Conservation (phyloP, 2,329 filamentous ascomycete species). For the Xylariales sp. region DNA sequence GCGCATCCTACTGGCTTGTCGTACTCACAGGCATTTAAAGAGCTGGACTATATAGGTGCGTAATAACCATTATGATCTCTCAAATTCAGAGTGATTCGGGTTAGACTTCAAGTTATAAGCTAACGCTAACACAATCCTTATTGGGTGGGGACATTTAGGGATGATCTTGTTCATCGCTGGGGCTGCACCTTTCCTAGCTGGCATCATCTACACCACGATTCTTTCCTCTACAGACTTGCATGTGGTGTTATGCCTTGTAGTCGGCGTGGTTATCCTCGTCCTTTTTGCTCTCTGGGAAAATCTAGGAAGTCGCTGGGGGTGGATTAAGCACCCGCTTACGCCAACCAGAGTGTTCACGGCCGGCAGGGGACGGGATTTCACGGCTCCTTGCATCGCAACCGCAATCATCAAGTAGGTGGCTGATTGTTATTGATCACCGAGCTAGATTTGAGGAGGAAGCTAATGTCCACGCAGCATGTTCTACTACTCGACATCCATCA, state of each 20-base stretch:
- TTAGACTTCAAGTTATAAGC: no score
- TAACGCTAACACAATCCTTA: no score
- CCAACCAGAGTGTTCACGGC: slow-evolving; percentile 40
- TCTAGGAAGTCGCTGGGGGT: slow-evolving; percentile 26
- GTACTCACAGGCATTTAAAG: slow-evolving; percentile 26
- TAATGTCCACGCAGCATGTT: slow-evolving; percentile 53
- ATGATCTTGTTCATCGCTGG: slow-evolving; percentile 30
- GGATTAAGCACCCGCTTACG: slow-evolving; percentile 34
- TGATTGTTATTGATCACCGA: no score
- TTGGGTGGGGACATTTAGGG: no score
- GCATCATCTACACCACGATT: slow-evolving; percentile 33
- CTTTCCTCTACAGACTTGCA: slow-evolving; percentile 28
- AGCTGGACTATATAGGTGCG: slow-evolving; percentile 34
- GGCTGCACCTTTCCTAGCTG: slow-evolving; percentile 30
- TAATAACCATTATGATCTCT: no score
- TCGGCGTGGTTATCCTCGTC: slow-evolving; percentile 28
- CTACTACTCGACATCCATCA: slow-evolving; percentile 42
- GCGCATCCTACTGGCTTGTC: slow-evolving; percentile 28
- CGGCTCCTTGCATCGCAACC: slow-evolving; percentile 38
- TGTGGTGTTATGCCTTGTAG: slow-evolving; percentile 31
- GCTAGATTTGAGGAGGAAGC: no score
- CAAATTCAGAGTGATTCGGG: no score
- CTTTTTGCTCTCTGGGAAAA: slow-evolving; percentile 34
- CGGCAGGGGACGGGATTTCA: slow-evolving; percentile 40
- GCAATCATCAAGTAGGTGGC: no score